Percentiles rank a stretch among this genome's conserved stretches.
These are phyloP conservation scores for Trichomonas gallinae DNA, from an alignment of 208 protist species.

Conservation along the genomic window DNA sequence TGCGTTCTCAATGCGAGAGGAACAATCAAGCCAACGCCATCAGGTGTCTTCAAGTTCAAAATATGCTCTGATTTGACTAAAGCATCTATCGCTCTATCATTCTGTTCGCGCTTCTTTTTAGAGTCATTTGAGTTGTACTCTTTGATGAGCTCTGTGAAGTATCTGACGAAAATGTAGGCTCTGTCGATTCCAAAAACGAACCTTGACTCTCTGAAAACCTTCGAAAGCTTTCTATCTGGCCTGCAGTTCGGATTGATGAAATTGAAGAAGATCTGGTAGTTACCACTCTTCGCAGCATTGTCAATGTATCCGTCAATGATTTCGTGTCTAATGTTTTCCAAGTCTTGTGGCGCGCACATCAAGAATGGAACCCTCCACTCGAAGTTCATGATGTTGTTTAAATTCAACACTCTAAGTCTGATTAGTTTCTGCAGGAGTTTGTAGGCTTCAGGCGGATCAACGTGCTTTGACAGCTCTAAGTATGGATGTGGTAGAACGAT, in stretches of 20 bases:
- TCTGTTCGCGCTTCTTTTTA: not conserved
- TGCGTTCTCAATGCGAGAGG: not conserved
- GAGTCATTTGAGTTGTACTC: not conserved
- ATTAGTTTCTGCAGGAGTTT: not conserved
- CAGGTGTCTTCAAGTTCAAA: not conserved
- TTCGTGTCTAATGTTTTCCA: not conserved
- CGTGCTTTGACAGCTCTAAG: not conserved
- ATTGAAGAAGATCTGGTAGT: not conserved
- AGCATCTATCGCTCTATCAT: not conserved
- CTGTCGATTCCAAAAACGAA: not conserved
- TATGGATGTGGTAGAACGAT: not conserved
- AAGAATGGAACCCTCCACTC: not conserved
- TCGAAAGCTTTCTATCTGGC: not conserved
- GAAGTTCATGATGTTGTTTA: not conserved
- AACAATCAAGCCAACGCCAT: not conserved
- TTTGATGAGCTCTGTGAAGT: not conserved
- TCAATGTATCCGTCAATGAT: not conserved
- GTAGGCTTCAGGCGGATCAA: not conserved
- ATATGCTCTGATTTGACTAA: not conserved
- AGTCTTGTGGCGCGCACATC: not conserved
- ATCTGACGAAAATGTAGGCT: not conserved
- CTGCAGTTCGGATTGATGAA: not conserved
- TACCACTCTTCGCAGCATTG: not conserved
- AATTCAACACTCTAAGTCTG: not conserved
- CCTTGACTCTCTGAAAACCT: not conserved